phyloP scores from a whole-genome alignment of 257 asterid species.

The Lithospermum erythrorhizon region DNA sequence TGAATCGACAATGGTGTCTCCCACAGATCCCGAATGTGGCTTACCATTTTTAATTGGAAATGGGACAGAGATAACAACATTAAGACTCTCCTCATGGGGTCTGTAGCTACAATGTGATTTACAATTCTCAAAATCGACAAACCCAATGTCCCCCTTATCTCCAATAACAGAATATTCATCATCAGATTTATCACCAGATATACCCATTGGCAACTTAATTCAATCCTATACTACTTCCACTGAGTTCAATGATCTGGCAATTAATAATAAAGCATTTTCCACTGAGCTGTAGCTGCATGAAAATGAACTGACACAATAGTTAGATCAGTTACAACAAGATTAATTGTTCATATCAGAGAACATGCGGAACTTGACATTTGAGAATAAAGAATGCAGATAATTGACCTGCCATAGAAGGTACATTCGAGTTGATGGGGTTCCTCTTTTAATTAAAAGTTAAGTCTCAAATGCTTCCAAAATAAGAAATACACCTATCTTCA shows the following conservation, averaged over 20 bases:
- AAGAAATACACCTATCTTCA: too few species aligned
- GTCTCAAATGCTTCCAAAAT: too few species aligned
- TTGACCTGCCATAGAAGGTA: too few species aligned
- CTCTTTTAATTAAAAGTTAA: too few species aligned
- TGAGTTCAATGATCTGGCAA: background rate
- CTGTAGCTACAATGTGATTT: conserved; percentile 47
- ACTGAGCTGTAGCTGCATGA: background rate
- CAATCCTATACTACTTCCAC: background rate
- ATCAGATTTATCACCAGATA: conserved; percentile 39
- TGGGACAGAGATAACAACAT: conserved; percentile 58
- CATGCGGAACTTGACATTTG: too few species aligned
- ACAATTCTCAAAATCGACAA: conserved; percentile 49
- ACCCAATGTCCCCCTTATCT: conserved; percentile 82
- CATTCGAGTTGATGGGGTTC: too few species aligned
- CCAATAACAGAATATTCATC: conserved; percentile 68
- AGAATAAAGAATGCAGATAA: too few species aligned
- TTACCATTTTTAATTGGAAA: conserved; percentile 50
- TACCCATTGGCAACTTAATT: conserved; percentile 27
- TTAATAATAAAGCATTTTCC: background rate
- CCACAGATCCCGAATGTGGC: conserved; percentile 60
- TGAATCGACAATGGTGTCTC: conserved; percentile 44
- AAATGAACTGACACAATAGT: background rate
- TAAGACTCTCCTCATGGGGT: conserved; percentile 53
- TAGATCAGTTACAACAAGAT: too few species aligned
- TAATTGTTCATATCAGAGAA: too few species aligned